These are phyloP conservation scores for Panicum virgatum DNA, from an alignment of 202 grass and related monocot genomes.

Conservation along the genomic window DNA sequence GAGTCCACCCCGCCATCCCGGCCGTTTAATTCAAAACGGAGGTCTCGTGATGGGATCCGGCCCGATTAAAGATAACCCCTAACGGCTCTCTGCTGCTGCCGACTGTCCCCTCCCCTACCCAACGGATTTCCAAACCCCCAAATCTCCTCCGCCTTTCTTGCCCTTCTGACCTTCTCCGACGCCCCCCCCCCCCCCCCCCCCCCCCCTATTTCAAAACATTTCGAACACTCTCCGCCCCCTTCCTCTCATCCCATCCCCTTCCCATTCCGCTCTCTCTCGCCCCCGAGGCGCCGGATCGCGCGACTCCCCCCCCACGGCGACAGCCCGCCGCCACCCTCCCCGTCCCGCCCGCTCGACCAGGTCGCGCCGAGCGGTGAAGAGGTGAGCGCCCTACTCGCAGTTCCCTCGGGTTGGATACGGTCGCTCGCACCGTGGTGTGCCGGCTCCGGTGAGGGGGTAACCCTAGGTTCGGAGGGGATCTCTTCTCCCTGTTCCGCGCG, in stretches of 20 bases:
- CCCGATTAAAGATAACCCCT: neutral
- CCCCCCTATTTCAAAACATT: slow-evolving; percentile 54
- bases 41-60: slow-evolving; percentile 9
- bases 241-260: neutral
- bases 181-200: slow-evolving; percentile 1
- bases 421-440: neutral
- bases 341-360: slow-evolving; percentile 4
- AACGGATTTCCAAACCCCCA: slow-evolving; percentile 33
- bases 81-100: slow-evolving; percentile 42
- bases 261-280: neutral
- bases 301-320: neutral
- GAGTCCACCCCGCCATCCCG: neutral
- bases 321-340: neutral
- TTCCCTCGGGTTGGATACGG: slow-evolving; percentile 30
- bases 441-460: neutral
- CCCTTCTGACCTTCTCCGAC: slow-evolving; percentile 5
- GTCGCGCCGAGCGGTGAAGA: slow-evolving; percentile 32
- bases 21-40: slow-evolving; percentile 50
- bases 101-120: neutral
- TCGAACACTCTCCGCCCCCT: slow-evolving; percentile 37
- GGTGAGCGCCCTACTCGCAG: slow-evolving; percentile 25
- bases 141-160: slow-evolving; percentile 17
- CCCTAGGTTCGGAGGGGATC: slow-evolving; percentile 16
- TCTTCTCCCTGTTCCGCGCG: neutral
- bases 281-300: neutral